Base-by-base conservation (phyloP, 1,139 yeast species). In the Diutina catenulata region DNA sequence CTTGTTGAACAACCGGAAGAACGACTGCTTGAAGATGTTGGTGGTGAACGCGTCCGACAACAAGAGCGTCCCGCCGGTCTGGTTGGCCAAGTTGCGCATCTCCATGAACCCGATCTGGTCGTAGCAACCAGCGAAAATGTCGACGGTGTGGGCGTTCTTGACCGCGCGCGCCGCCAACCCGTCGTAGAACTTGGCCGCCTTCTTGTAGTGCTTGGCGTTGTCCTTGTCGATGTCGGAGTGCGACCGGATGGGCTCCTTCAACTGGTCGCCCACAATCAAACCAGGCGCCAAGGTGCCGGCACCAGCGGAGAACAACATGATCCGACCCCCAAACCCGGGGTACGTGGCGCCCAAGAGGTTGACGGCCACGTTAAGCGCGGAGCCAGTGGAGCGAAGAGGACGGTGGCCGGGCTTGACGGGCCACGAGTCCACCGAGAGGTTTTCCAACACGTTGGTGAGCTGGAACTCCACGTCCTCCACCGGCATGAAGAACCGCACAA, bases 81-180 rank as follows among this genome's bases (percentile, higher is more conserved):
- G 69, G 62, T 86, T 84, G 43, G 94, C 74, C 50, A 93, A 66
- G 43, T 82, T 72, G 60, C 86, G 84, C 97, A 91, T 91, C 65
- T 91, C 99, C 49, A 82, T 80, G 74, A 91, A 80, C 57, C 99
- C 99, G 47, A 88, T 83, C 68, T 91, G 98, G 62, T 91, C 99
- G 56, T 87, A 88, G 62, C 96, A 87, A 43, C 98, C 98, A 28
- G 95, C 97, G 62, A 87, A 88, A 39, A 91, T 76, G 60, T 91
- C 98, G 40, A 91, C 78, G 19, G 93, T 76, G 53, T 87, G 96
- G 20, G 93, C 84, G 55, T 84, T 82, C 40, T 75, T 72, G 40
- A 70, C 72, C 32, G 64, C 66, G 48, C 82, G 81, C 40, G 77
- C 74, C 28, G 95, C 84, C 38, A 91, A 58, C 22, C 70, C 67